Evolutionary conservation across 805 yeast genomes (phyloP), one percentile per base, ranked within the genome.

Genomic region (Debaryomyces castellii): DNA sequence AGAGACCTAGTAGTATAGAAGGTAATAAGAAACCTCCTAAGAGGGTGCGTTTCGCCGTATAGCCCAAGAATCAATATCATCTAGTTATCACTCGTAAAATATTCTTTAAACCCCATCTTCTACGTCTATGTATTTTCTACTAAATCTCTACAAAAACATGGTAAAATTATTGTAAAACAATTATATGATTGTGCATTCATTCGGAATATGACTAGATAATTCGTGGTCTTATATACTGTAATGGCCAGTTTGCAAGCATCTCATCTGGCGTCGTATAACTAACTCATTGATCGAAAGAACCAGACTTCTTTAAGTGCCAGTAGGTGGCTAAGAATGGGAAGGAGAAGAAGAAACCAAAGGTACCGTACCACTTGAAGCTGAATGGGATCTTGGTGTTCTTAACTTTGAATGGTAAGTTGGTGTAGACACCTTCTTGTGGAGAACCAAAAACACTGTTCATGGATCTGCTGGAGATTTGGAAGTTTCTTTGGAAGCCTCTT

Each of bases 351-450:
- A 62, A 55, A 4, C 86, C 81, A 54, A 85, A 77, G 74, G 82
- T 85, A 44, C 90, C 82, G 78, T 87, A 85, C 77, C 86, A 96
- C 55, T 85, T 78, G 43, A 89, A 74, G 55, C 83, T 88, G 68
- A 80, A 90, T 56, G 97, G 98, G 54, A 92, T 79, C 76, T 83
- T 87, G 80, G 96, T 90, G 81, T 84, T 78, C 80, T 89, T 90
- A 52, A 92, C 96, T 79, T 82, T 82, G 83, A 92, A 94, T 55
- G 99, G 99, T 53, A 92, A 64, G 81, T 94, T 92, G 62, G 86
- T 76, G 84, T 94, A 94, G 40, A 85, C 83, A 63, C 97, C 97
- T 44, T 53, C 53, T 54, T 66, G 61, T 41, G 76, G 76, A 38
- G 69, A 45, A 38, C 76, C 76, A 54, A 55, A 69, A 39, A 67